Evolutionary conservation across 2,329 filamentous ascomycete species (phyloP), one percentile per base, ranked within the genome.

Genomic region (Grosmannia huntii): DNA sequence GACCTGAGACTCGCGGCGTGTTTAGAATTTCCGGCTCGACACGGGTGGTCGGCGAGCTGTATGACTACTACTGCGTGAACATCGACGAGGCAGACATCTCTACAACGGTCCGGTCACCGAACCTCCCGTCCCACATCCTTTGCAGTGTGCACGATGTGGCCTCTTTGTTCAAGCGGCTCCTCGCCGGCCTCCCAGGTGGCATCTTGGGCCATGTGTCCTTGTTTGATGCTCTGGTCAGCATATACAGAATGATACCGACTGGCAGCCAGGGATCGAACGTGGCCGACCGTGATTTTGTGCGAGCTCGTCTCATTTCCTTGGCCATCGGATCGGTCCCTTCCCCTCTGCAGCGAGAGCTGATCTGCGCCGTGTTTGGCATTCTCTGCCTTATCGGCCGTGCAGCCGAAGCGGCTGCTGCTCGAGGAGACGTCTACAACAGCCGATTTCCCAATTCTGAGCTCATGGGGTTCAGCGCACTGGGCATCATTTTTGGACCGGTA

Each of bases 301-400:
- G 80, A n/a, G 82, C 83, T 9, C 75, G 82, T n/a, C 73, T 87
- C 4, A 84, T 87, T 61, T 83, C 84, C 1, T 70, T 87, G 38
- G 82, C 82, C 9, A 75, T 87, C 49, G 75, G 75, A 1, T 80
- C 80, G 0, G 70, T 85, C n/a, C 72, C 74, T 57, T 85, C 82
- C 0, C 76, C 76, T 57, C 81, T 80, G 60, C 77, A 82, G 49
- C 74, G 83, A 27, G 81, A 86, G 53, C 70, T 87, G 4, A 83
- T 87, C 50, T 86, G 81, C 61, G 80, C 82, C 21, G 82, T 87
- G 0, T 84, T 87, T 66, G 85, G 84, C 0, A 71, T 87, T 14
- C 71, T 87, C 12, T 82, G 78, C 56, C 72, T 85, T 44, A 76
- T 87, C 58, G 84, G 82, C 2, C 72, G 79, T 28, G 71, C 75